These are phyloP conservation scores for Lodderomyces oxycetoniae DNA, from an alignment of 1,139 yeast genomes.

Conservation along the genomic window DNA sequence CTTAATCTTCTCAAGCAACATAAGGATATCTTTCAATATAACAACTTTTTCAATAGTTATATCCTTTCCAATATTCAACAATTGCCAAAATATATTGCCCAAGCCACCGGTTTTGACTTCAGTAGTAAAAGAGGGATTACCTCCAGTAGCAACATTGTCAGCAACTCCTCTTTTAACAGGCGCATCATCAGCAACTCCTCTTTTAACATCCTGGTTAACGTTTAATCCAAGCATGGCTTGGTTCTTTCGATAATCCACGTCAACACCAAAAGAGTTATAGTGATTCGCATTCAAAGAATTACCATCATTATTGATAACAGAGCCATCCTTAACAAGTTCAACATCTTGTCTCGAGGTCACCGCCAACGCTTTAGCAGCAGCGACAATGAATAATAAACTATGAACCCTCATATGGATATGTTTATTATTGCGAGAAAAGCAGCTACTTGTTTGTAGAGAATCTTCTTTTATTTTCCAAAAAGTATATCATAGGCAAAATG, in stretches of 20 bases:
- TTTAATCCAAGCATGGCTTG: too few relatives aligned
- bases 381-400: conserved; percentile 4
- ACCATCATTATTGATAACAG: too few relatives aligned
- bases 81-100: conserved; percentile 13
- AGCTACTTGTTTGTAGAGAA: too few relatives aligned
- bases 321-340: conserved; percentile 1
- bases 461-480: too few relatives aligned
- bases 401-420: conserved; percentile 2
- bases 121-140: conserved; percentile 5
- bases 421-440: not conserved
- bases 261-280: too few relatives aligned
- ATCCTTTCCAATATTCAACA: conserved; percentile 12
- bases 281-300: too few relatives aligned
- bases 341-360: conserved; percentile 1
- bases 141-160: conserved; percentile 1
- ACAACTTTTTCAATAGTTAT: conserved; percentile 12
- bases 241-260: too few relatives aligned
- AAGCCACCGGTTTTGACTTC: conserved; percentile 11
- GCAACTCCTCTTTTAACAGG: too few relatives aligned
- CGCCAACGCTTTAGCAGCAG: conserved; percentile 6
- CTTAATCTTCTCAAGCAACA: conserved; percentile 11
- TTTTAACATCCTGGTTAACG: too few relatives aligned
- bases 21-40: conserved; percentile 12
- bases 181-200: too few relatives aligned
- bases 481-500: too few relatives aligned